Conservation (phyloP, 306 rosid genomes). For the Gleditsia sinensis region DNA sequence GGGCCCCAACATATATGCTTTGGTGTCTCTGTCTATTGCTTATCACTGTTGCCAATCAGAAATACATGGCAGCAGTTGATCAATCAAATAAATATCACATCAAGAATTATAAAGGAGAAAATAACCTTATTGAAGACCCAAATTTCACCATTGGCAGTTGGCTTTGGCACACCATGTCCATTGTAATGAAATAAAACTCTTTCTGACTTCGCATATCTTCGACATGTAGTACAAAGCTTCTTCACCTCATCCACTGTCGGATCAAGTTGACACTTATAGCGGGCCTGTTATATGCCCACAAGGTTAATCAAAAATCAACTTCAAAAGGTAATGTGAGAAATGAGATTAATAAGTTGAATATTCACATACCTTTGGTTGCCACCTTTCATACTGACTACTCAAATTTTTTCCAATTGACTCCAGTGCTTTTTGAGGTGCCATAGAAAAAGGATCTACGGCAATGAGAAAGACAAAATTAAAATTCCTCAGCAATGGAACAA, state of each 20-base stretch:
- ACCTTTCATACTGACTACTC: conserved; percentile 92
- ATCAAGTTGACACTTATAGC: conserved; percentile 88
- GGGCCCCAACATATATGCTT: not conserved
- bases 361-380: conserved; percentile 96
- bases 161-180: conserved; percentile 99
- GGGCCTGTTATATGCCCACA: conserved; percentile 69
- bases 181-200: conserved; percentile 97
- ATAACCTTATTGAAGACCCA: conserved; percentile 98
- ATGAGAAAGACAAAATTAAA: conserved; percentile 22
- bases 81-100: not conserved
- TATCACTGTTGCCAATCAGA: not conserved
- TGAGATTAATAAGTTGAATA: conserved; percentile 23
- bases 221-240: conserved; percentile 93
- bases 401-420: conserved; percentile 88
- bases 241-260: conserved; percentile 97
- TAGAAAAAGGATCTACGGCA: conserved; percentile 86
- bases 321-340: conserved; percentile 25
- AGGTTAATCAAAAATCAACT: conserved; percentile 33
- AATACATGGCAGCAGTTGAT: not conserved
- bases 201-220: conserved; percentile 82
- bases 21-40: not conserved
- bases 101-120: not conserved
- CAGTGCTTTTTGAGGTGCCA: conserved; percentile 94
- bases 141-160: conserved; percentile 95
- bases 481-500: conserved; percentile 5